Conservation (phyloP, 1,284 basidiomycete species). For the Schizophyllum commune region DNA sequence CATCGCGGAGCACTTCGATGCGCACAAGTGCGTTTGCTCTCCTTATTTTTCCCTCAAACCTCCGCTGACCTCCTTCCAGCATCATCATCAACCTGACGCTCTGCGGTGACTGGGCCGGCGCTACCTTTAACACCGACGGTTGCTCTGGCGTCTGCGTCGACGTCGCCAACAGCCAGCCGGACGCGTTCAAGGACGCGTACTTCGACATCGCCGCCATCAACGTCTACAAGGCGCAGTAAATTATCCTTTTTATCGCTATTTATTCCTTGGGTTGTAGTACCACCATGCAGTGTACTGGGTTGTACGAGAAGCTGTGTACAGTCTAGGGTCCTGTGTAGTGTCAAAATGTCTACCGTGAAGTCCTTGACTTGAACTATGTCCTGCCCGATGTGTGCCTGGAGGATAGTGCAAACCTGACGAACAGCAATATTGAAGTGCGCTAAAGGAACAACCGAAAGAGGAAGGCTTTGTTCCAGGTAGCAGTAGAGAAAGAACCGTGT, state of each 20-base stretch:
- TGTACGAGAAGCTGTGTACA: neutral
- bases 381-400: too few species aligned
- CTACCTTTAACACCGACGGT: conserved; percentile 5
- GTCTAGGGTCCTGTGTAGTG: neutral
- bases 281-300: neutral
- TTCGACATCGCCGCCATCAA: conserved; percentile 14
- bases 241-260: neutral
- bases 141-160: conserved; percentile 11
- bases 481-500: too few species aligned
- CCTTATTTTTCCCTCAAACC: neutral
- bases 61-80: neutral
- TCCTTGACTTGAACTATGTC: too few species aligned
- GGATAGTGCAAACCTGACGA: too few species aligned
- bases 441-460: too few species aligned
- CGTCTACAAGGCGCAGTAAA: conserved; percentile 3
- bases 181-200: conserved; percentile 11
- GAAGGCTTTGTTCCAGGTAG: too few species aligned
- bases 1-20: conserved; percentile 30
- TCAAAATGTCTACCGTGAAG: neutral
- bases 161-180: conserved; percentile 10
- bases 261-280: neutral
- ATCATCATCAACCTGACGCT: conserved; percentile 40
- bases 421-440: too few species aligned
- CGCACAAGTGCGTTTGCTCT: conserved; percentile 21
- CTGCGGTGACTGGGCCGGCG: conserved; percentile 19